A percentile compares a stretch with the other conserved stretches of the same genome.
Evolutionary conservation across 164 flowering plant species (phyloP).

Genomic region (Saururus chinensis): DNA sequence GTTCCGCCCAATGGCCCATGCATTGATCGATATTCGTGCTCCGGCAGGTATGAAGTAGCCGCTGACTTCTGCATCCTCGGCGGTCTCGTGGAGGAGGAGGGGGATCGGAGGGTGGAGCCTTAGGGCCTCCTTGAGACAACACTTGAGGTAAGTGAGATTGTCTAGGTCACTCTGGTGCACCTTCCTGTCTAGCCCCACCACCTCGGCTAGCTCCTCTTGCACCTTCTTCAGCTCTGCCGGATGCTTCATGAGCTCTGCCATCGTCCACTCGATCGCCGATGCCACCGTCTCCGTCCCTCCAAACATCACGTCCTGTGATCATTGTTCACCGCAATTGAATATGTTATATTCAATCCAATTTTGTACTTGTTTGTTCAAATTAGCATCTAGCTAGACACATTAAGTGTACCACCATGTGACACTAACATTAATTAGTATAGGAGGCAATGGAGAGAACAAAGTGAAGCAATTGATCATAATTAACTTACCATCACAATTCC

Average conservation of each 20-base stretch:
- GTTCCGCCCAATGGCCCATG: conserved; percentile 67
- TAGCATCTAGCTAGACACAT: too few relatives aligned
- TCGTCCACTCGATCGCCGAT: conserved; percentile 81
- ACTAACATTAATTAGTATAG: too few relatives aligned
- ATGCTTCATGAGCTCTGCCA: conserved; percentile 60
- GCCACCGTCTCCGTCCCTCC: conserved; percentile 92
- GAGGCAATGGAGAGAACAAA: background rate
- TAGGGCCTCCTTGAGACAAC: conserved; percentile 49
- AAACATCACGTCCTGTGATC: conserved; percentile 73
- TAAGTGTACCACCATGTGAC: too few relatives aligned
- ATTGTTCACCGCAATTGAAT: background rate
- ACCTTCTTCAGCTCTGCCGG: conserved; percentile 52
- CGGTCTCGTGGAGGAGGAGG: conserved; percentile 69
- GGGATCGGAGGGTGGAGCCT: conserved; percentile 92
- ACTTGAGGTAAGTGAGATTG: conserved; percentile 46
- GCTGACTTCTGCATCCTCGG: conserved; percentile 40
- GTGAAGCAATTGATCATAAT: too few relatives aligned
- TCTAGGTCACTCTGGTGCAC: conserved; percentile 57
- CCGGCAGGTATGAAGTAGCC: conserved; percentile 57
- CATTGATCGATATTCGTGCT: conserved; percentile 56
- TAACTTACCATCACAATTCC: conserved; percentile 70
- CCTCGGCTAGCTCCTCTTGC: conserved; percentile 53
- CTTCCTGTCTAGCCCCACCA: conserved; percentile 46
- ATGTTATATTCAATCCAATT: too few relatives aligned
- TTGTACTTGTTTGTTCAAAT: too few relatives aligned